Conservation (phyloP, 176 grass and related monocot genomes). For the Cymbopogon citratus region DNA sequence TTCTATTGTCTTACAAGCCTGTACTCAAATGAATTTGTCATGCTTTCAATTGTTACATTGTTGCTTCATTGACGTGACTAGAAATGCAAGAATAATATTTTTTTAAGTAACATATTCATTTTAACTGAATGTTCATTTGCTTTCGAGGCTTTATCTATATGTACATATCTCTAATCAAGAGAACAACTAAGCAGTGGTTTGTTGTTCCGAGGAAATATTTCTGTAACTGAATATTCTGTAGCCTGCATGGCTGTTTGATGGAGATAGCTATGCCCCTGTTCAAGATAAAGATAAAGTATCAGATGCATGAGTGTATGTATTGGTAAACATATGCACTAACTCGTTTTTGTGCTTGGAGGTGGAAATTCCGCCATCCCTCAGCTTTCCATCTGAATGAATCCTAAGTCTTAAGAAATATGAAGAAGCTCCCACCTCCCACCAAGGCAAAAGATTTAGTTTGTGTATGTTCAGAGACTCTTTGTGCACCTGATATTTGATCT, state of each 20-base stretch:
- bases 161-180: background rate
- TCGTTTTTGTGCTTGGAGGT: background rate
- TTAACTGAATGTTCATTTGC: background rate
- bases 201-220: conserved; percentile 24
- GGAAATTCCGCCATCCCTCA: background rate
- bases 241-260: background rate
- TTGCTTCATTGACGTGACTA: background rate
- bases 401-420: background rate
- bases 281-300: background rate
- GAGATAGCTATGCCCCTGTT: background rate
- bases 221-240: background rate
- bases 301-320: background rate
- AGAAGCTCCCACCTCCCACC: background rate
- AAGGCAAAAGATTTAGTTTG: background rate
- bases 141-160: conserved; percentile 6
- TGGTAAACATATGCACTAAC: background rate
- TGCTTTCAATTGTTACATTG: conserved; percentile 10
- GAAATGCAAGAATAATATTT: background rate
- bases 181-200: conserved; percentile 1
- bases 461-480: background rate
- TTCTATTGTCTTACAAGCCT: background rate
- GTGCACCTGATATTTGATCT: background rate
- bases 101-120: background rate
- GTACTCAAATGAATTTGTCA: background rate
- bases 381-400: background rate